Conservation (phyloP, 78 protist species). For the Dictyostelium brefeldianum region DNA sequence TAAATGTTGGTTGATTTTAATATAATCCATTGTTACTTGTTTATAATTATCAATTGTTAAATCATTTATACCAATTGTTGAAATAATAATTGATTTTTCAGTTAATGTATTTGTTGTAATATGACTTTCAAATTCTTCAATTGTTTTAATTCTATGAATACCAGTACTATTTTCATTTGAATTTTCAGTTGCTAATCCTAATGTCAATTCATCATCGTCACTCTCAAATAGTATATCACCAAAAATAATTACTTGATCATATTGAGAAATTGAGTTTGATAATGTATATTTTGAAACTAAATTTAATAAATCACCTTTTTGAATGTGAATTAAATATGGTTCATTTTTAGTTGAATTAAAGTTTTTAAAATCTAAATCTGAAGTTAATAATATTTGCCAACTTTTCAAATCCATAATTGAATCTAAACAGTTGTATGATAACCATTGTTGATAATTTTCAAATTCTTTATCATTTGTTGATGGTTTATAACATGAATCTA, state of each 20-base stretch:
- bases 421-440: background rate
- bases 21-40: slow-evolving; percentile 5
- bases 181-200: background rate
- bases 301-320: too few relatives aligned
- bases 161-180: background rate
- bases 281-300: background rate
- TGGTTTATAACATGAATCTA: background rate
- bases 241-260: background rate
- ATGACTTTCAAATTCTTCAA: background rate
- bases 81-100: background rate
- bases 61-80: background rate
- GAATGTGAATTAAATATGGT: background rate
- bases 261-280: background rate
- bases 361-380: background rate
- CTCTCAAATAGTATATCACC: background rate
- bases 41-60: background rate
- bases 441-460: background rate
- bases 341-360: background rate
- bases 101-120: background rate
- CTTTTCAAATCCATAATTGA: background rate
- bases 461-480: too few relatives aligned
- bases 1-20: slow-evolving; percentile 15
- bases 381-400: background rate
- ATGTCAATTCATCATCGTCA: background rate
- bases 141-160: background rate